phyloP scores from a whole-genome alignment of 371 early-diverging fungal species.

The Rhizopus delemar region DNA sequence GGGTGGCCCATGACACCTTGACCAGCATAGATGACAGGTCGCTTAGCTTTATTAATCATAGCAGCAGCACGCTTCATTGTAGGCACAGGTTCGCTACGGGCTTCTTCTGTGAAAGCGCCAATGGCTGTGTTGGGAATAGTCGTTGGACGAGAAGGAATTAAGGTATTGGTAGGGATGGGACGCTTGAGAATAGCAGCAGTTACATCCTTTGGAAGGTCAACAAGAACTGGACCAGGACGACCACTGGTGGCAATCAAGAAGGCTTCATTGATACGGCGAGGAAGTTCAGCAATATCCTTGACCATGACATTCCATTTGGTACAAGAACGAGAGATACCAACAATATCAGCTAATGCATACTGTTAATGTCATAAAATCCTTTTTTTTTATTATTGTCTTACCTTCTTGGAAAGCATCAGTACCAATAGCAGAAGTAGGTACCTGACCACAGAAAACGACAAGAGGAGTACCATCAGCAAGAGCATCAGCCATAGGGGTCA shows the following conservation, averaged over 20 bases:
- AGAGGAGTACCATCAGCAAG: slow-evolving; percentile 92
- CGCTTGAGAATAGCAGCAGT: slow-evolving; percentile 87
- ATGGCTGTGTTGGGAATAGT: slow-evolving; percentile 53
- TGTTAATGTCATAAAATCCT: neutral
- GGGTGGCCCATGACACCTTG: slow-evolving; percentile 84
- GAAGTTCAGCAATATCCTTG: slow-evolving; percentile 92
- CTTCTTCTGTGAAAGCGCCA: slow-evolving; percentile 46
- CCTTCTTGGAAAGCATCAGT: slow-evolving; percentile 96
- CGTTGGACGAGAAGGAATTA: slow-evolving; percentile 67
- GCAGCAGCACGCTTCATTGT: slow-evolving; percentile 69
- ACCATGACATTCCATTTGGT: slow-evolving; percentile 99
- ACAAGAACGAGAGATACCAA: slow-evolving; percentile 94
- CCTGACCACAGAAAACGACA: slow-evolving; percentile 95
- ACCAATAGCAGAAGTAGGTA: slow-evolving; percentile 89
- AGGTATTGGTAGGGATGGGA: slow-evolving; percentile 74
- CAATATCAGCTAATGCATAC: slow-evolving; percentile 72
- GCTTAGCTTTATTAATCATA: slow-evolving; percentile 84
- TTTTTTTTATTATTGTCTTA: slow-evolving; percentile 11
- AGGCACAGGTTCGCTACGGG: slow-evolving; percentile 55
- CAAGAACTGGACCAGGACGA: slow-evolving; percentile 96
- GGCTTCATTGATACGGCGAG: slow-evolving; percentile 95
- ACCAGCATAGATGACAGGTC: slow-evolving; percentile 95
- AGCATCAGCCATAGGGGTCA: slow-evolving; percentile 98
- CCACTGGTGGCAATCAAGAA: slow-evolving; percentile 94
- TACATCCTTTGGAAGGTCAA: slow-evolving; percentile 97